Conservation (phyloP, 2,329 filamentous ascomycete species). For the Aphanocladium album region DNA sequence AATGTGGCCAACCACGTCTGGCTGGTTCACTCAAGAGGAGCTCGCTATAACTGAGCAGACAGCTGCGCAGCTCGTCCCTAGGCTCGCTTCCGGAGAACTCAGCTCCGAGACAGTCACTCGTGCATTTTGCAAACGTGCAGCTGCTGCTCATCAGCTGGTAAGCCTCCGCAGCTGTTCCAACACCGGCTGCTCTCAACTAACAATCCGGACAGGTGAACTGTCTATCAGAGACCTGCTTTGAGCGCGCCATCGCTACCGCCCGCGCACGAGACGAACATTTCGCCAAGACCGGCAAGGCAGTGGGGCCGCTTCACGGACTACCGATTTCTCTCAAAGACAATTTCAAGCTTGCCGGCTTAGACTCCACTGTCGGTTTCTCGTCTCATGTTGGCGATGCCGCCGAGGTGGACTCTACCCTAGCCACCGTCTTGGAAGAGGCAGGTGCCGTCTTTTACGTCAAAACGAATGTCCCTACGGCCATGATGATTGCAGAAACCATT, state of each 20-base stretch:
- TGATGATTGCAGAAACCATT: conserved; percentile 65
- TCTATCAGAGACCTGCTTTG: conserved; percentile 50
- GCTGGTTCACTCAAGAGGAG: conserved; percentile 51
- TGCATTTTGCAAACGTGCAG: conserved; percentile 52
- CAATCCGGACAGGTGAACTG: conserved; percentile 41
- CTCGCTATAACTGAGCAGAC: conserved; percentile 43
- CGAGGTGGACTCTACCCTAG: conserved; percentile 34
- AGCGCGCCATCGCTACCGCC: conserved; percentile 45
- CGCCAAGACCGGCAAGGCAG: conserved; percentile 37
- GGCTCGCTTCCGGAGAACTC: conserved; percentile 31
- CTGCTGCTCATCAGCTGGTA: conserved; percentile 53
- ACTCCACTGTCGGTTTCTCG: conserved; percentile 60
- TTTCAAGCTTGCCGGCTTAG: conserved; percentile 57
- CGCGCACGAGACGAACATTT: conserved; percentile 45
- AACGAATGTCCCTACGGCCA: conserved; percentile 55
- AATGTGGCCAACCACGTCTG: conserved; percentile 49
- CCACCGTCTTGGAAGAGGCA: conserved; percentile 36
- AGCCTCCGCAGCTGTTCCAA: conserved; percentile 41
- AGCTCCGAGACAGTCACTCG: conserved; percentile 35
- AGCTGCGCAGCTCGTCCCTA: conserved; percentile 34
- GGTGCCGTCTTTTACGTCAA: conserved; percentile 54
- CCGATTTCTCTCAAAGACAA: conserved; percentile 67
- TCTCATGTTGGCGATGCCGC: conserved; percentile 56
- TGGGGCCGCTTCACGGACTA: conserved; percentile 61
- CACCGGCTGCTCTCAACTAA: conserved; percentile 31